These are phyloP conservation scores for Collybia sordida DNA, from an alignment of 768 basidiomycete species.

Conservation along the genomic window DNA sequence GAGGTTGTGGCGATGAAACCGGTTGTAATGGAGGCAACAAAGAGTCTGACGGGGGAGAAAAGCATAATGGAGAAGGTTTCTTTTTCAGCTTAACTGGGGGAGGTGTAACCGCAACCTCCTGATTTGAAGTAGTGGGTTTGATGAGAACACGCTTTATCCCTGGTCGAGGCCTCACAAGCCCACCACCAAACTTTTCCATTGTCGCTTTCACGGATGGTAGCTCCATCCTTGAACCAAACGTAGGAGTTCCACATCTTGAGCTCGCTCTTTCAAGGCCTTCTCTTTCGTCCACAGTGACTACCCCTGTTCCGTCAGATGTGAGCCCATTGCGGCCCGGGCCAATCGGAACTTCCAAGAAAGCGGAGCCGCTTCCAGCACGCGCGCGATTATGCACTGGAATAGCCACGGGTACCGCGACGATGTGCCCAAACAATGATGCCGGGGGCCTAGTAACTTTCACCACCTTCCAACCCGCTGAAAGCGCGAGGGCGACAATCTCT, in stretches of 20 bases:
- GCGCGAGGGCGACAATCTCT: conserved; percentile 53
- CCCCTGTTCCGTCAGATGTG: conserved; percentile 5
- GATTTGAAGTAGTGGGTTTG: conserved; percentile 19
- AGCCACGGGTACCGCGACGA: conserved; percentile 61
- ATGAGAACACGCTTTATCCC: conserved; percentile 10
- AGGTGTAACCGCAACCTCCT: conserved; percentile 17
- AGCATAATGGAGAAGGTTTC: conserved; percentile 31
- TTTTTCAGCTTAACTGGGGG: conserved; percentile 25
- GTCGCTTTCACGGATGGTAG: conserved; percentile 46
- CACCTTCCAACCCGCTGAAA: conserved; percentile 63
- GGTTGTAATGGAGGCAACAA: conserved; percentile 16
- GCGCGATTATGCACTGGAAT: conserved; percentile 38
- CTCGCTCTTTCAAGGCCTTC: conserved; percentile 42
- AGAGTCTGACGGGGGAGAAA: conserved; percentile 13
- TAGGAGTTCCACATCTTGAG: conserved; percentile 60
- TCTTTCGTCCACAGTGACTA: conserved; percentile 13
- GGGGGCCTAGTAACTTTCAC: conserved; percentile 53
- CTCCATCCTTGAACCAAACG: conserved; percentile 55
- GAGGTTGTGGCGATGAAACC: conserved; percentile 5
- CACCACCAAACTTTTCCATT: conserved; percentile 37
- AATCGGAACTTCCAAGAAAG: conserved; percentile 19
- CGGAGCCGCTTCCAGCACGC: conserved; percentile 19
- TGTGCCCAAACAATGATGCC: conserved; percentile 69
- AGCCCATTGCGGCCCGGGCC: background rate
- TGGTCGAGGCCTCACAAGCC: conserved; percentile 10